Evolutionary conservation across 495 filamentous ascomycete species (phyloP).

Genomic region (Hypoxylon crocopeplum): DNA sequence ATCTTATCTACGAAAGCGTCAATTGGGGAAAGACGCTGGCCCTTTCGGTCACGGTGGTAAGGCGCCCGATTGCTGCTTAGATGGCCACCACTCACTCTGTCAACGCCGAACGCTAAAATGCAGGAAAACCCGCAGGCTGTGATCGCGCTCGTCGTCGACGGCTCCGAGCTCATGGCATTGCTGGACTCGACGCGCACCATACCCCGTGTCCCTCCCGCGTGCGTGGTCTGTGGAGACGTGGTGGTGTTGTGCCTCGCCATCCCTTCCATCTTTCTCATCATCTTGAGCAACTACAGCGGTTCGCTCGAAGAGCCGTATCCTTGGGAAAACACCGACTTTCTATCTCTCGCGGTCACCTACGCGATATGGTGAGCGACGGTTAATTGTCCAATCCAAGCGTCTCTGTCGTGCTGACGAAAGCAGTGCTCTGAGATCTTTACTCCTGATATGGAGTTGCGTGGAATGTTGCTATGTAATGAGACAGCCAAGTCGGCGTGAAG

Average conservation of each 20-base stretch:
- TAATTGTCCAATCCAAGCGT: no score
- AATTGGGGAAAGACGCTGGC: slow-evolving; percentile 34
- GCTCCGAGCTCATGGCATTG: slow-evolving; percentile 30
- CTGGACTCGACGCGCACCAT: slow-evolving; percentile 35
- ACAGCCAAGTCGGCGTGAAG: slow-evolving; percentile 11
- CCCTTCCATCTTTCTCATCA: slow-evolving; percentile 27
- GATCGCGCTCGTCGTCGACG: slow-evolving; percentile 30
- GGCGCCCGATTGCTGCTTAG: background rate
- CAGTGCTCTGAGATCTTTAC: slow-evolving; percentile 20
- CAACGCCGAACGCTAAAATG: slow-evolving; percentile 8
- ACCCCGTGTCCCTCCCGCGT: slow-evolving; percentile 20
- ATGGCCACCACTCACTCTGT: background rate
- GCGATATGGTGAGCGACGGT: slow-evolving; percentile 37
- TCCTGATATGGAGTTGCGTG: slow-evolving; percentile 31
- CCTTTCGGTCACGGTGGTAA: slow-evolving; percentile 32
- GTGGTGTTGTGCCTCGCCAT: slow-evolving; percentile 27
- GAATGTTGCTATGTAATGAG: slow-evolving; percentile 22
- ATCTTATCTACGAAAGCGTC: slow-evolving; percentile 36
- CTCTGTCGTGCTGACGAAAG: slow-evolving; percentile 1
- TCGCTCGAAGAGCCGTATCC: slow-evolving; percentile 14
- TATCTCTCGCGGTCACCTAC: slow-evolving; percentile 21
- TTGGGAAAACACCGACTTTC: slow-evolving; percentile 20
- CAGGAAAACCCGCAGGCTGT: slow-evolving; percentile 12
- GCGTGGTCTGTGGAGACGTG: slow-evolving; percentile 24
- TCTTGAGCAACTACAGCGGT: background rate